Conservation (phyloP, 2,329 filamentous ascomycete genomes). For the Corynespora cassiicola region DNA sequence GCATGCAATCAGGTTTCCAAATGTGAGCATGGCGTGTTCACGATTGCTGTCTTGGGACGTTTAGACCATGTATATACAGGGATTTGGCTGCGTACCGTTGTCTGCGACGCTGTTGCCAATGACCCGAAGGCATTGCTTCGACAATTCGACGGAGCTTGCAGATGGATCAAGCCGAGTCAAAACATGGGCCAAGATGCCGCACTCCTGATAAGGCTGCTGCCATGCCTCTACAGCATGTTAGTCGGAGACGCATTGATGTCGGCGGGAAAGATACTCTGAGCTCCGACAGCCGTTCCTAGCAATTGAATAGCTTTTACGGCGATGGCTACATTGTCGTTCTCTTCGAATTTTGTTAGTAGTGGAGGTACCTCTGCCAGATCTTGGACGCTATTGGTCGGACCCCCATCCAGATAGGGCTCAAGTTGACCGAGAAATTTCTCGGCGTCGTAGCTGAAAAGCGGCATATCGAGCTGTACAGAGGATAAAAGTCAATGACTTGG, state of each 20-base stretch:
- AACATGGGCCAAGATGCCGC: conserved; percentile 36
- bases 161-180: conserved; percentile 29
- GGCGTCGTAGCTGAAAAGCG: conserved; percentile 19
- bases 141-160: conserved; percentile 20
- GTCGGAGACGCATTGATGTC: conserved; percentile 6
- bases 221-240: conserved; percentile 37
- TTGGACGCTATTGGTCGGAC: conserved; percentile 8
- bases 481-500: too few species aligned
- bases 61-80: conserved; percentile 10
- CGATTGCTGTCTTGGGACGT: conserved; percentile 43
- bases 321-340: conserved; percentile 12
- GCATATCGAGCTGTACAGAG: conserved; percentile 18
- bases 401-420: conserved; percentile 15
- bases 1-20: conserved; percentile 34
- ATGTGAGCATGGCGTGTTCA: conserved; percentile 28
- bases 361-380: conserved; percentile 19
- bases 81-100: conserved; percentile 30
- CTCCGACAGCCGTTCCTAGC: conserved; percentile 42
- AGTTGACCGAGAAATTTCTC: conserved; percentile 24
- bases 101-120: conserved; percentile 48
- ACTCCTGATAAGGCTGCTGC: conserved; percentile 34
- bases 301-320: conserved; percentile 27
- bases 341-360: conserved; percentile 18
- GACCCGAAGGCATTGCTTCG: conserved; percentile 44
- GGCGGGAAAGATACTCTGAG: conserved; percentile 23